Evolutionary conservation across 257 asterid species (phyloP).

Genomic region (Forsythia suspensa): DNA sequence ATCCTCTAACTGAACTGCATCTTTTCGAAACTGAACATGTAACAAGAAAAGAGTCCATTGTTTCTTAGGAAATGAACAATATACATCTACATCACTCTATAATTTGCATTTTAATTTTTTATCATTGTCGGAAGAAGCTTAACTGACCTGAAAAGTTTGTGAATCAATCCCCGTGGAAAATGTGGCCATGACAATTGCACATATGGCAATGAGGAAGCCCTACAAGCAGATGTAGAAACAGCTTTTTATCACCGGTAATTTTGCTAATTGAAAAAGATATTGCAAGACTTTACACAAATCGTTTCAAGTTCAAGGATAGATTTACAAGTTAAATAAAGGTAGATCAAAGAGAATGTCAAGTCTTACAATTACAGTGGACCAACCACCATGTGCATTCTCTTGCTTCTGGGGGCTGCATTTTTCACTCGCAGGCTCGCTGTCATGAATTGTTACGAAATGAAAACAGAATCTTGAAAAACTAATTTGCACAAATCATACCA

Average conservation of each 20-base stretch:
- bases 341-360: background rate
- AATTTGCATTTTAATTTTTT: too few species aligned
- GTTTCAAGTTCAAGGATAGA: background rate
- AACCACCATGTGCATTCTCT: conserved; percentile 59
- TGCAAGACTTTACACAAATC: background rate
- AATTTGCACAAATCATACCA: too few species aligned
- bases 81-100: background rate
- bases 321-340: background rate
- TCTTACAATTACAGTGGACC: conserved; percentile 80
- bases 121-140: background rate
- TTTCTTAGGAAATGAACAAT: background rate
- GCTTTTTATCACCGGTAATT: too few species aligned
- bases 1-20: conserved; percentile 51
- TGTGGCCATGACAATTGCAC: conserved; percentile 85
- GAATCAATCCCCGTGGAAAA: conserved; percentile 96
- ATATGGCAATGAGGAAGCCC: conserved; percentile 79
- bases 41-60: background rate
- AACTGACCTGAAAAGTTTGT: conserved; percentile 75
- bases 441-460: conserved; percentile 9
- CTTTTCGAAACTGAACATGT: conserved; percentile 55
- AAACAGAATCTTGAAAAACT: background rate
- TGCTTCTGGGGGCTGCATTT: conserved; percentile 72
- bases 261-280: too few species aligned
- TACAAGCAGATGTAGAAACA: conserved; percentile 17
- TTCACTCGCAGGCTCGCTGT: conserved; percentile 82